Evolutionary conservation across 768 basidiomycete species (phyloP).

Genomic region (Rhizopogon salebrosus): DNA sequence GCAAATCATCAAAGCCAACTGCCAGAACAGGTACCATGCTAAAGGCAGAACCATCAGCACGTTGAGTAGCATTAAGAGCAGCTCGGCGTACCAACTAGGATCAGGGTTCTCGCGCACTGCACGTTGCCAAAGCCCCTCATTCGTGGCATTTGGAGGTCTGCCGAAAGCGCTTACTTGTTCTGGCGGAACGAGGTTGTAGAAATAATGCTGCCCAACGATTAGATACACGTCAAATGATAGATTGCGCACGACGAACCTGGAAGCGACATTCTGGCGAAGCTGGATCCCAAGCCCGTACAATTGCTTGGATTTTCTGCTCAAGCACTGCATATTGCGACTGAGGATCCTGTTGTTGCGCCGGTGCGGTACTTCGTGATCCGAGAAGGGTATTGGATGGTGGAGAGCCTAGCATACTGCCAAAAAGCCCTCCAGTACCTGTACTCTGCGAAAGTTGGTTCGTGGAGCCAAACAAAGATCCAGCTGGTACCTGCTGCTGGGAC

Average conservation of each 20-base stretch:
- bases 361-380: conserved; percentile 32
- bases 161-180: conserved; percentile 59
- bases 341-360: conserved; percentile 50
- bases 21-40: conserved; percentile 80
- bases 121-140: conserved; percentile 73
- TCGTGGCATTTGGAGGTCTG: conserved; percentile 65
- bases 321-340: conserved; percentile 53
- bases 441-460: conserved; percentile 13
- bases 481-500: conserved; percentile 16
- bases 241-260: conserved; percentile 46
- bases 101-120: conserved; percentile 80
- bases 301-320: conserved; percentile 53
- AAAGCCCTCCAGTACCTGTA: conserved; percentile 26
- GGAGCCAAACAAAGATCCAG: conserved; percentile 27
- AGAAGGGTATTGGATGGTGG: conserved; percentile 33
- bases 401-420: conserved; percentile 28
- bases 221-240: not conserved
- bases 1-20: conserved; percentile 76
- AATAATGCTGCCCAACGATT: conserved; percentile 51
- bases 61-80: not conserved
- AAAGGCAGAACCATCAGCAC: conserved; percentile 2
- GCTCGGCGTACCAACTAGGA: conserved; percentile 55
- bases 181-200: conserved; percentile 82
- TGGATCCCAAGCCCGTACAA: conserved; percentile 71
- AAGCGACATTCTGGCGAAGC: conserved; percentile 67